A percentile compares a stretch with the other conserved stretches of the same genome.
Evolutionary conservation across 345 rosid species (phyloP).

Genomic region (Carallia pectinifolia): DNA sequence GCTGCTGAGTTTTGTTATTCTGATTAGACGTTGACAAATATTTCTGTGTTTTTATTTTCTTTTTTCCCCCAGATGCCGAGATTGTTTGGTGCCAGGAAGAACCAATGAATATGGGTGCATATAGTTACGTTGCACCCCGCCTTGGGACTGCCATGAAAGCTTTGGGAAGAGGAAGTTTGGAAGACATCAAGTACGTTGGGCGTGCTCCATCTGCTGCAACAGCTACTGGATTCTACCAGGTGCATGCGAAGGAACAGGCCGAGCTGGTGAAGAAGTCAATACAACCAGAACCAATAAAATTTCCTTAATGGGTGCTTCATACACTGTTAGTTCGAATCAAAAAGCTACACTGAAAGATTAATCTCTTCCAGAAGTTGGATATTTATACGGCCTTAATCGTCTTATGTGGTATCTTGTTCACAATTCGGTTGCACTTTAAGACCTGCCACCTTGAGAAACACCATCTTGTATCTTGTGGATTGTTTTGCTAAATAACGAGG

Average conservation of each 20-base stretch:
- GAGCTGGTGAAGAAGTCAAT: constrained; percentile 58
- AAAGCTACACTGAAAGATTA: background rate
- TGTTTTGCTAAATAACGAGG: too few species aligned
- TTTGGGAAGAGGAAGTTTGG: constrained; percentile 46
- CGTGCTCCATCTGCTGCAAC: constrained; percentile 77
- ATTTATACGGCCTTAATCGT: background rate
- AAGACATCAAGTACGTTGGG: constrained; percentile 63
- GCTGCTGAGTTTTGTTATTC: too few species aligned
- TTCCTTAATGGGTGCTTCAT: constrained; percentile 13
- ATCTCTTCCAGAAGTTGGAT: background rate
- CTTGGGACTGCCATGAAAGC: constrained; percentile 61
- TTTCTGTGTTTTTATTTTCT: background rate
- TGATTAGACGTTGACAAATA: background rate
- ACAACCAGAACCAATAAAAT: constrained; percentile 50
- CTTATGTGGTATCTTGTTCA: too few species aligned
- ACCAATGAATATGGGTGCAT: constrained; percentile 89
- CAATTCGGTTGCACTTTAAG: too few species aligned
- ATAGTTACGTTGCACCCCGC: constrained; percentile 51
- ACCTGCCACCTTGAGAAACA: too few species aligned
- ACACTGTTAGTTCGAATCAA: background rate
- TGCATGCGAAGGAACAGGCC: constrained; percentile 58
- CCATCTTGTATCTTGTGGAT: too few species aligned
- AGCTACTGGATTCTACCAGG: constrained; percentile 65
- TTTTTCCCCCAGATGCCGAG: constrained; percentile 48
- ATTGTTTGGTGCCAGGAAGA: constrained; percentile 87